Base-by-base conservation (phyloP, 768 basidiomycete genomes). In the Tremella mesenterica region DNA sequence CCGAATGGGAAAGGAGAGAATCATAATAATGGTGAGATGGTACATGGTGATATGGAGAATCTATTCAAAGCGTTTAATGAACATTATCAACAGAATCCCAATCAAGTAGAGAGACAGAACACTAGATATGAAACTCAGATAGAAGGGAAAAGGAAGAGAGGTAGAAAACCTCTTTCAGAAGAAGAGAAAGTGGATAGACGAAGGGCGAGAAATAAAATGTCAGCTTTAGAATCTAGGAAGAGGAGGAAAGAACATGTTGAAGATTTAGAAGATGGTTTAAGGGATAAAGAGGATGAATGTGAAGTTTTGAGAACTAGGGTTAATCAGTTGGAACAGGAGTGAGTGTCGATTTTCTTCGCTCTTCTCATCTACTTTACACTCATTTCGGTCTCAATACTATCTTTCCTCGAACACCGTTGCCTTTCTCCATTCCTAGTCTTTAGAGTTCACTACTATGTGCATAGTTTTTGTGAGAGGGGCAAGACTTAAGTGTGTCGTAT, bases 131-230 rank as follows among this genome's bases (percentile, higher is more conserved):
- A n/a, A 8, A 14, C 14, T 41, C 38, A 41, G 4, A 4, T 23
- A 14, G 38, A 16, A 41, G 38, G 14, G 38, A 51, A n/a, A 21
- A 33, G 41, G 23, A 41, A 26, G 30, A 14, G 16, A 28, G 21
- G 30, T 13, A 12, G 33, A 33, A 43, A 14, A 7, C 33, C 33
- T 13, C 43, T 44, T 12, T 27, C 44, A 9, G 7, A 31, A 4
- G 36, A 53, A 21, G 57, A 58, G 23, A 50, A 54, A 28, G 23
- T 50, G 2, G 26, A 18, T 4, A n/a, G 52, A 28, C 52, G 53
- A n/a, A 49, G 38, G 27, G 57, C 45, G 44, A 23, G 57, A 44
- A 58, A 58, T 44, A 53, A 48, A 29, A 50, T 41, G 28, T 10
- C 46, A 10, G 46, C 44, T 10, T 30, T 47, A 8, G 45, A 52